phyloP scores from a whole-genome alignment of 345 rosid species.

The Punica granatum region DNA sequence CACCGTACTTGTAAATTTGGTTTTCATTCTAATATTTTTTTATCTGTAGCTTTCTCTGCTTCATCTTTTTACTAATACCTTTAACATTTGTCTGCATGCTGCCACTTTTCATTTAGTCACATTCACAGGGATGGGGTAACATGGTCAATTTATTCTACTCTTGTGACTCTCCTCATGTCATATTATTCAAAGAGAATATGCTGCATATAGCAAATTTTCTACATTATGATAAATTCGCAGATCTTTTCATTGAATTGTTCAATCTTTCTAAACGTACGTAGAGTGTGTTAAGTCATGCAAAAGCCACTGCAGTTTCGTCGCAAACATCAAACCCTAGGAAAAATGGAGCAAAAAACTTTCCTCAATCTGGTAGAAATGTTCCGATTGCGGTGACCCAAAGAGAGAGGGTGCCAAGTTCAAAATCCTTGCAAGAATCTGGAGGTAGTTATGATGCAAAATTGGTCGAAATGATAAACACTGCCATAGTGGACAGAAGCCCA shows the following conservation, averaged over 20 bases:
- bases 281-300: conserved; percentile 41
- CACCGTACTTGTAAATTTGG: neutral
- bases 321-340: conserved; percentile 34
- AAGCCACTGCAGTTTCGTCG: conserved; percentile 44
- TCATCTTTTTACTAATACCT: neutral
- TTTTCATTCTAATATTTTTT: neutral
- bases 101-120: neutral
- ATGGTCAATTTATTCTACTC: neutral
- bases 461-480: conserved; percentile 79
- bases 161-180: neutral
- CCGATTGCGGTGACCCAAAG: conserved; percentile 26
- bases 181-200: neutral
- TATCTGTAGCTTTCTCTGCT: neutral
- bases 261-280: conserved; percentile 28
- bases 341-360: conserved; percentile 24
- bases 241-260: conserved; percentile 1
- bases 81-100: neutral
- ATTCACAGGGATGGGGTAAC: neutral
- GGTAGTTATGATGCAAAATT: conserved; percentile 63
- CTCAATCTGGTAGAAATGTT: conserved; percentile 28
- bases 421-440: conserved; percentile 47
- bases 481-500: conserved; percentile 93
- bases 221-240: neutral
- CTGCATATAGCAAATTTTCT: neutral
- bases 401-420: conserved; percentile 37